Base-by-base conservation (phyloP, 768 basidiomycete genomes). In the Leucocoprinus sp. region DNA sequence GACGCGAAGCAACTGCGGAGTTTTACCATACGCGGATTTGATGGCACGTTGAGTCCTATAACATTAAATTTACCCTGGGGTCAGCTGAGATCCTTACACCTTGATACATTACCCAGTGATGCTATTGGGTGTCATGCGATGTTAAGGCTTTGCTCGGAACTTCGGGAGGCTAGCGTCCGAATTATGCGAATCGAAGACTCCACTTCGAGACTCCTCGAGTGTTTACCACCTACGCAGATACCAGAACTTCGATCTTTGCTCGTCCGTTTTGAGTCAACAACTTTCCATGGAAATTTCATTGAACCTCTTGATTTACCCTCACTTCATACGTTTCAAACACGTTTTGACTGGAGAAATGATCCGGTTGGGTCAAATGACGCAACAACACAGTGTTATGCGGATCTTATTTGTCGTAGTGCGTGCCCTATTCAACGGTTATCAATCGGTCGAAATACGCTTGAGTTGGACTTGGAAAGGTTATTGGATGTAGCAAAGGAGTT, bases 51-150 rank as follows among this genome's bases (percentile, higher is more conserved):
- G 22, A 31, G 48, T 17, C 51, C 55, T 0, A 28, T 36, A 8
- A 28, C 40, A 8, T 46, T 54, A 27, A 27, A 41, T 26, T 43
- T 56, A 9, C 53, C 55, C 12, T 56, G 53, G 55, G 44, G 50
- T 15, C 48, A 45, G 15, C 45, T 56, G n/a, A 47, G 49, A 41
- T 43, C 45, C 3, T 48, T 56, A 28, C 46, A 48, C 29, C 9
- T 42, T 12, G 46, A 48, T 41, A 48, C 46, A 15, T 27, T 48
- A 7, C 46, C 34, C 4, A 42, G 46, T 42, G 40, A 42, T 37
- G 33, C 46, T 5, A 14, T 42, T n/a, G 46, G 46, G 8, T 48
- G 46, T 28, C 46, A 48, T 22, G 46, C 39, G 19, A 41, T 48
- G 46, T 28, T 48, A 18, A 41, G 24, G 14, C 24, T 42, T 19